Conservation (phyloP, 192 early-diverging fungal species). For the Umbelopsis isabellina region DNA sequence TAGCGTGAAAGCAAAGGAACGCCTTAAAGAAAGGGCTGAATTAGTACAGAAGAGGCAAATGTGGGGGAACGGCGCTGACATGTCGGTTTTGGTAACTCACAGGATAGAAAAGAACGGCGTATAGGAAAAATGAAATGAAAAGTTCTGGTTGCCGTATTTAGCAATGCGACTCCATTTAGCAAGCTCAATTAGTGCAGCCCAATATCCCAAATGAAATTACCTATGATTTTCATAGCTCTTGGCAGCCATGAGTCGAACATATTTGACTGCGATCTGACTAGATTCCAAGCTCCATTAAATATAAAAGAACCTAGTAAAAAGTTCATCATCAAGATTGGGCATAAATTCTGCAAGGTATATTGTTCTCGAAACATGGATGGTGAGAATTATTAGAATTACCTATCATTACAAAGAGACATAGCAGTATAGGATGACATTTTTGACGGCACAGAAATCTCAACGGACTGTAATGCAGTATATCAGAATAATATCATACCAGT, state of each 20-base stretch:
- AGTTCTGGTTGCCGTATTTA: constrained; percentile 19
- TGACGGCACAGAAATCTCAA: constrained; percentile 38
- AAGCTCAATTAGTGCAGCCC: no score
- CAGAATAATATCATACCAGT: not conserved
- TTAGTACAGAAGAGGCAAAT: not conserved
- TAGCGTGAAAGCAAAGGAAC: constrained; percentile 45
- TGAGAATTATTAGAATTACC: constrained; percentile 17
- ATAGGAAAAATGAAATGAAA: constrained; percentile 40
- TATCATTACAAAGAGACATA: constrained; percentile 41
- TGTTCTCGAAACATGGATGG: not conserved
- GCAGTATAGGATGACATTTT: constrained; percentile 31
- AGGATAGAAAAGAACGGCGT: constrained; percentile 44
- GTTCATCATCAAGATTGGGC: not conserved
- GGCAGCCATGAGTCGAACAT: constrained; percentile 37
- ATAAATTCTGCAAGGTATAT: not conserved
- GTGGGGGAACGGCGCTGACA: not conserved
- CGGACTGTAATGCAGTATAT: constrained; percentile 24
- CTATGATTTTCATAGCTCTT: constrained; percentile 35
- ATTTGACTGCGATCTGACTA: constrained; percentile 33
- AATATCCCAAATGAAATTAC: constrained; percentile 19
- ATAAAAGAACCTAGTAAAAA: constrained; percentile 35
- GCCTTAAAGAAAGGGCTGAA: constrained; percentile 26
- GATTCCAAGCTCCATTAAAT: constrained; percentile 42
- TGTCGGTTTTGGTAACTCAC: constrained; percentile 20
- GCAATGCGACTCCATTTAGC: no score